Base-by-base conservation (phyloP, 257 asterid genomes). In the Gentiana dahurica region DNA sequence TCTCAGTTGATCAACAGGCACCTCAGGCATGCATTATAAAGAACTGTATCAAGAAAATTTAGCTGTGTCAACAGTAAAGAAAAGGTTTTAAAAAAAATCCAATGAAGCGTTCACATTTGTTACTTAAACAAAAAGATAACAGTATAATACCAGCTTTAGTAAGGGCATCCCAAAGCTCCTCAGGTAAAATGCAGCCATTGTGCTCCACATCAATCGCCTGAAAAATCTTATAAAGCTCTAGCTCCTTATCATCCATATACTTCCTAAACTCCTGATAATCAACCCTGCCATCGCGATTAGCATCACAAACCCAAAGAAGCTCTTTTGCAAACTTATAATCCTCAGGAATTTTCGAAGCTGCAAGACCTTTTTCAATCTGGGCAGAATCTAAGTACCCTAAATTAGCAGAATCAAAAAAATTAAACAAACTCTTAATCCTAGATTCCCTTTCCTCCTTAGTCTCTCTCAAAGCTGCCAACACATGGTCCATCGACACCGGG, bases 241-340 rank as follows among this genome's bases (percentile, higher is more conserved):
- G 75, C 83, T 92, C 99, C 75, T 92, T 92, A 71, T 81, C 97
- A 75, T 92, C 95, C 97, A 89, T 92, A 60, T 92, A 92, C 84
- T 89, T 84, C 61, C 87, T 77, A 55, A 92, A 92, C 76, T 88
- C 99, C 77, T 36, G 81, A 65, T 85, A 92, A 79, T 86, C 97
- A 53, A 92, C 97, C 77, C 95, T 78, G 53, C 97, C 99, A 45
- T 92, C 99, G 46, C 75, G 88, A 72, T 88, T 81, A 45, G 85
- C 77, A 64, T 92, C 99, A 71, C 95, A 86, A 1, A 83, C 99
- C 45, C 65, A 71, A 59, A 92, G 55, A 3, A 92, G 82, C 81
- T 92, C 99, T 84, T 86, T 85, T 10, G 97, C 99, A 57, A 79
- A 92, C 87, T 92, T 92, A 68, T 92, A 93, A 50, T 89, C 96